Evolutionary conservation across 768 basidiomycete genomes (phyloP).

Genomic region (Inosperma sp.): DNA sequence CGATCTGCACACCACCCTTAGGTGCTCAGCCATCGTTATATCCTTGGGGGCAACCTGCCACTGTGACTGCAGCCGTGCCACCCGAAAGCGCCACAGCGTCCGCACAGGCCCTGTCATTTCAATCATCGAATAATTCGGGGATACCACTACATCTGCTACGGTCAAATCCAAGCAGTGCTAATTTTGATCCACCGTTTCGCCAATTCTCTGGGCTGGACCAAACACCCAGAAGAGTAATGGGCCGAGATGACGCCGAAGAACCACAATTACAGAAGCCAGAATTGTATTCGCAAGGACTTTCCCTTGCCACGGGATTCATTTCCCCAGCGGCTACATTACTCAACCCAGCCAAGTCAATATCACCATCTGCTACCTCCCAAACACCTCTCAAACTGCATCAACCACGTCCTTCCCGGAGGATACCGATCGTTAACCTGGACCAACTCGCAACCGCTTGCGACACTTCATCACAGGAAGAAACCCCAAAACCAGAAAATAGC

Average conservation of each 20-base stretch:
- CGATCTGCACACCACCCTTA: constrained; percentile 27
- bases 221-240: neutral
- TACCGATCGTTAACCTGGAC: constrained; percentile 42
- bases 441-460: constrained; percentile 40
- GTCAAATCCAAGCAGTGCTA: too few species aligned
- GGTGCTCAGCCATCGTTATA: constrained; percentile 18
- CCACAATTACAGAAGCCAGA: neutral
- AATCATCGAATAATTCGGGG: too few species aligned
- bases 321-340: neutral
- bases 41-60: neutral
- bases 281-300: constrained; percentile 5
- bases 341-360: neutral
- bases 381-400: constrained; percentile 37
- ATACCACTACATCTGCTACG: too few species aligned
- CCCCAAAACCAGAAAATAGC: too few species aligned
- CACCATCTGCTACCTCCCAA: constrained; percentile 11
- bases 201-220: neutral
- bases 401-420: constrained; percentile 42
- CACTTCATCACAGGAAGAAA: constrained; percentile 14
- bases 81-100: too few species aligned
- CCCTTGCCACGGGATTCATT: neutral
- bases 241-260: neutral
- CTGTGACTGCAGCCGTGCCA: too few species aligned
- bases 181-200: neutral
- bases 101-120: too few species aligned